These are phyloP conservation scores for Monosporascus sp. DNA, from an alignment of 2,329 filamentous ascomycete genomes.

Conservation along the genomic window DNA sequence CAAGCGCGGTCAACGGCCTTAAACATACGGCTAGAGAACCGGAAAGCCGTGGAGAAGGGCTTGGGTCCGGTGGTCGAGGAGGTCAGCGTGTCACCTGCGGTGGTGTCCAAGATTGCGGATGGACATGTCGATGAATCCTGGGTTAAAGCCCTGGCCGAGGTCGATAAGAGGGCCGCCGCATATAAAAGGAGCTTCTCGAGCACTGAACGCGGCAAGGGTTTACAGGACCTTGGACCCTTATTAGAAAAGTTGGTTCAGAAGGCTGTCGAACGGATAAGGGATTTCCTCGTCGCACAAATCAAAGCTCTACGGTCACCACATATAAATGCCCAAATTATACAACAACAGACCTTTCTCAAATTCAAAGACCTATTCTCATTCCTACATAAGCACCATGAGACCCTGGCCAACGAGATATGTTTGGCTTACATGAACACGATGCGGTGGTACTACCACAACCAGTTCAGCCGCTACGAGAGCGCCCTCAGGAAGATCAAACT, in stretches of 20 bases:
- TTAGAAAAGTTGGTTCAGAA: constrained; percentile 80
- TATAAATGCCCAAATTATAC: constrained; percentile 95
- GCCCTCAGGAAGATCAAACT: constrained; percentile 81
- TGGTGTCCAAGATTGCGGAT: constrained; percentile 81
- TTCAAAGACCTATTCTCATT: constrained; percentile 89
- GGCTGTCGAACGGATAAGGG: constrained; percentile 89
- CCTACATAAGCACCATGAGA: constrained; percentile 72
- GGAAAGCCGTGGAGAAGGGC: constrained; percentile 82
- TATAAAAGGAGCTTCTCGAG: constrained; percentile 64
- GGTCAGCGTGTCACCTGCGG: constrained; percentile 76
- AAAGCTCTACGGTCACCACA: constrained; percentile 90
- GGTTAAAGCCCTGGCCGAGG: constrained; percentile 74
- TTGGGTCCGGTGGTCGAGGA: constrained; percentile 88
- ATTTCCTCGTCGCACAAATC: constrained; percentile 91
- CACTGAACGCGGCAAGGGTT: constrained; percentile 63
- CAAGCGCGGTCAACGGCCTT: constrained; percentile 80
- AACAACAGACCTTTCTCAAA: constrained; percentile 83
- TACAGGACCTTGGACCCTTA: constrained; percentile 78
- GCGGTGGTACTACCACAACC: constrained; percentile 94
- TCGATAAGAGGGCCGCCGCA: constrained; percentile 66
- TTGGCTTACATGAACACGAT: constrained; percentile 97
- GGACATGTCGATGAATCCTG: constrained; percentile 87
- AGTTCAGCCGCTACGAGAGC: constrained; percentile 83
- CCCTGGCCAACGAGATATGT: constrained; percentile 83
- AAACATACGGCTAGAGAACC: constrained; percentile 80